A percentile compares a stretch with the other conserved stretches of the same genome.
Evolutionary conservation across 805 yeast genomes (phyloP).

Genomic region (Starmera dryadoides): DNA sequence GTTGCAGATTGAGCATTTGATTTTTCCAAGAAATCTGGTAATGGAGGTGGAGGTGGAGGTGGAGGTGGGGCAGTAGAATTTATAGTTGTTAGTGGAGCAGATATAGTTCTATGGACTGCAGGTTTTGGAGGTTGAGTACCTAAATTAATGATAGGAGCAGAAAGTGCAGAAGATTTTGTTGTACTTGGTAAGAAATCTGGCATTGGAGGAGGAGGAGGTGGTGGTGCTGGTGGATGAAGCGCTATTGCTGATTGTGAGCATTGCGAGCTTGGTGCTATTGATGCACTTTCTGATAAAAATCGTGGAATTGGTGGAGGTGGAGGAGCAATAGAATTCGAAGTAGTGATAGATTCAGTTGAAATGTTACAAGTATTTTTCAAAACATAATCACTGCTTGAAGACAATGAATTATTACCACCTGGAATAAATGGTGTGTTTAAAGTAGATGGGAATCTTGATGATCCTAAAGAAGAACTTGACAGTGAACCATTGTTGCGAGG

Average conservation of each 20-base stretch:
- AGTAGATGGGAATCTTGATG: too few relatives aligned
- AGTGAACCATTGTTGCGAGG: too few relatives aligned
- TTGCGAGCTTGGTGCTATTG: slow-evolving; percentile 1
- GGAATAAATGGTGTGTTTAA: too few relatives aligned
- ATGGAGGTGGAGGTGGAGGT: slow-evolving; percentile 16
- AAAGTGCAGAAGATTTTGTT: too few relatives aligned
- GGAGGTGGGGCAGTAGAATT: not conserved
- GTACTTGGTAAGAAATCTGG: slow-evolving; percentile 1
- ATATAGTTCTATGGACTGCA: too few relatives aligned
- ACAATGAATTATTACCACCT: too few relatives aligned
- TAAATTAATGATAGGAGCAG: too few relatives aligned
- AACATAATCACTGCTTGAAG: too few relatives aligned
- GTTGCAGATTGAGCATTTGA: not conserved
- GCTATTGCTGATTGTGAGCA: slow-evolving; percentile 10
- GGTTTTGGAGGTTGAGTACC: too few relatives aligned
- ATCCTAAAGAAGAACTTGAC: too few relatives aligned
- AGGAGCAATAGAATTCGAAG: slow-evolving; percentile 12
- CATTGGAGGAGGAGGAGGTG: slow-evolving; percentile 26
- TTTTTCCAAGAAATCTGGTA: slow-evolving; percentile 13
- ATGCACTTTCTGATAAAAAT: not conserved
- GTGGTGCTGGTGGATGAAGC: not conserved
- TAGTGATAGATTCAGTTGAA: not conserved
- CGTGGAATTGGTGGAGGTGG: slow-evolving; percentile 4
- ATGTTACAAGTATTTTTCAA: too few relatives aligned
- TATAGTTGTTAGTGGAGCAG: not conserved